Percentiles rank a stretch among this genome's conserved stretches.
phyloP scores from a whole-genome alignment of 1,139 yeast species.

The Eremothecium gossypii region DNA sequence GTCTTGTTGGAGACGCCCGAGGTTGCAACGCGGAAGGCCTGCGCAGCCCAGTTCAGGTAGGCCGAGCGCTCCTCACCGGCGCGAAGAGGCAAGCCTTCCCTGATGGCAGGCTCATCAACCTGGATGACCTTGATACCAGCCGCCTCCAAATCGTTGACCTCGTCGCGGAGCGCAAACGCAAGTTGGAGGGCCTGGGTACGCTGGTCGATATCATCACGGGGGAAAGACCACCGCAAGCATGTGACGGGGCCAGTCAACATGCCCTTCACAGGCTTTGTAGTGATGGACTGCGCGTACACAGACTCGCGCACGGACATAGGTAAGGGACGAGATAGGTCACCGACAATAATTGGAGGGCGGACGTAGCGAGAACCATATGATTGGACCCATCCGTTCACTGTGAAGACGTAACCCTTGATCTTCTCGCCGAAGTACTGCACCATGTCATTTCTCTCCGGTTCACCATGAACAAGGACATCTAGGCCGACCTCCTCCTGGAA shows the following conservation, averaged over 20 bases:
- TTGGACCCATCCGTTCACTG: constrained; percentile 99
- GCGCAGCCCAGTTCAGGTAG: constrained; percentile 98
- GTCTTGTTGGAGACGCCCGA: constrained; percentile 93
- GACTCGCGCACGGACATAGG: constrained; percentile 99
- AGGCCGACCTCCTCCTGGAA: constrained; percentile 99
- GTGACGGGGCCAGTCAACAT: constrained; percentile 99
- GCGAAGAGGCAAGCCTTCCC: constrained; percentile 99
- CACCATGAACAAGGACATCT: constrained; percentile 98
- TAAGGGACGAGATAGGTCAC: constrained; percentile 97
- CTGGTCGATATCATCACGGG: constrained; percentile 96
- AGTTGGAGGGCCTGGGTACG: constrained; percentile 94
- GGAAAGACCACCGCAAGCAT: constrained; percentile 99
- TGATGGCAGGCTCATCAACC: constrained; percentile 99
- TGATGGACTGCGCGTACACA: constrained; percentile 94
- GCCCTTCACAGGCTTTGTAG: constrained; percentile 97
- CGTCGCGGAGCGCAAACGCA: constrained; percentile 96
- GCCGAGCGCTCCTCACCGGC: constrained; percentile 94
- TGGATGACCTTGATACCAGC: constrained; percentile 98
- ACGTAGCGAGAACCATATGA: constrained; percentile 99
- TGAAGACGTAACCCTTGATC: constrained; percentile 95
- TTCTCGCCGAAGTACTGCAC: constrained; percentile 99
- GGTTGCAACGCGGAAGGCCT: constrained; percentile 98
- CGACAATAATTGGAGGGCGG: constrained; percentile 98
- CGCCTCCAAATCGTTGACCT: constrained; percentile 93
- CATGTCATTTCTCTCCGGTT: constrained; percentile 99